A percentile compares a stretch with the other conserved stretches of the same genome.
These are phyloP conservation scores for Starmerella floris DNA, from an alignment of 805 yeast species.

Conservation along the genomic window DNA sequence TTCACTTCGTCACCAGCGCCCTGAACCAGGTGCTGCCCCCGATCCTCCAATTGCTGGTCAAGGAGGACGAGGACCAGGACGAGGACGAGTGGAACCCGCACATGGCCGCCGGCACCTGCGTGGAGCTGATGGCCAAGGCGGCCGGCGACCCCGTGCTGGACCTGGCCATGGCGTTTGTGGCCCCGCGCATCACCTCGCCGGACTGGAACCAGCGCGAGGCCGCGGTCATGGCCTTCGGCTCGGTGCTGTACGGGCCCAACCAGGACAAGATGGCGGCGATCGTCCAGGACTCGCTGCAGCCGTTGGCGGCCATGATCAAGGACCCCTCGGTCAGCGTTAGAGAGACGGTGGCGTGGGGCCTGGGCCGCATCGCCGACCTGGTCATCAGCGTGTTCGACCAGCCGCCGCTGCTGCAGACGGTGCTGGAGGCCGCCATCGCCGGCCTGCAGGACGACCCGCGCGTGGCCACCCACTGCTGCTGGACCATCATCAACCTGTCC, in stretches of 20 bases:
- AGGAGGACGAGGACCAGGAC: slow-evolving; percentile 87
- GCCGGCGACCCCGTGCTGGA: slow-evolving; percentile 77
- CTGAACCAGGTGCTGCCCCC: slow-evolving; percentile 79
- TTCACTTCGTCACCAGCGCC: slow-evolving; percentile 76
- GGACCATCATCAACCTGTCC: slow-evolving; percentile 85
- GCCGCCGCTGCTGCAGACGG: slow-evolving; percentile 49
- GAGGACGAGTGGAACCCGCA: slow-evolving; percentile 92
- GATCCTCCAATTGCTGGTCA: slow-evolving; percentile 58
- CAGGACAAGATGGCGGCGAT: slow-evolving; percentile 50
- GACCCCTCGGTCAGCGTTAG: slow-evolving; percentile 75
- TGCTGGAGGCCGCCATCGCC: slow-evolving; percentile 55
- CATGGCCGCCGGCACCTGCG: slow-evolving; percentile 97
- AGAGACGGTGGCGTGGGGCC: slow-evolving; percentile 97
- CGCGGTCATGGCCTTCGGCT: slow-evolving; percentile 98
- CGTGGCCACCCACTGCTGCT: slow-evolving; percentile 92
- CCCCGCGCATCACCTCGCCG: slow-evolving; percentile 44
- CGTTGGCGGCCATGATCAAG: slow-evolving; percentile 58
- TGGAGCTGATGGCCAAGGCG: slow-evolving; percentile 83
- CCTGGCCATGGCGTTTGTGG: slow-evolving; percentile 75
- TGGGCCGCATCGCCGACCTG: slow-evolving; percentile 83
- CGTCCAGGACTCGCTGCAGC: slow-evolving; percentile 69
- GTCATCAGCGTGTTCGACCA: slow-evolving; percentile 62
- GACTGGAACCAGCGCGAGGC: slow-evolving; percentile 90
- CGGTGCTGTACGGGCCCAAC: slow-evolving; percentile 89
- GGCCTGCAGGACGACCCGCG: slow-evolving; percentile 90